These are phyloP conservation scores for Fusarium fujikuroi DNA, from an alignment of 2,329 filamentous ascomycete genomes.

Conservation along the genomic window DNA sequence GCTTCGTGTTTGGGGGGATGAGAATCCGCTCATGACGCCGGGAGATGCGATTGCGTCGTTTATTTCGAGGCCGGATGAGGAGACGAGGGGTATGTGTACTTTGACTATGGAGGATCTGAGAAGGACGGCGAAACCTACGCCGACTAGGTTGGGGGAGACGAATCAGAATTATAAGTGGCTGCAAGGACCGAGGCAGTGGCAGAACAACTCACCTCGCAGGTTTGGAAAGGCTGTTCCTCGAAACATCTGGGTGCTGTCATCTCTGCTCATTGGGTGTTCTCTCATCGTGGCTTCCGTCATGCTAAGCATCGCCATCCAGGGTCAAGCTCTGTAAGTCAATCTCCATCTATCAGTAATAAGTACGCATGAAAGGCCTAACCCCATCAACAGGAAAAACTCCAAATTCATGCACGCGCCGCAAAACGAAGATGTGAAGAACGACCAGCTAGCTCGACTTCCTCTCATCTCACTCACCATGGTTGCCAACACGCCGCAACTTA, in stretches of 20 bases:
- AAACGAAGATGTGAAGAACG: not conserved
- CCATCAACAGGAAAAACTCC: not conserved
- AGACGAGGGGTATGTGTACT: slow-evolving; percentile 29
- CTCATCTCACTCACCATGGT: slow-evolving; percentile 14
- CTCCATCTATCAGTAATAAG: fast-evolving
- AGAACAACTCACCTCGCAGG: not conserved
- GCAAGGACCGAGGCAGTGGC: slow-evolving; percentile 16
- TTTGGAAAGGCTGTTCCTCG: slow-evolving; percentile 21
- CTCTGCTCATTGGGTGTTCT: slow-evolving; percentile 18
- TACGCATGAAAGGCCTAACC: not conserved
- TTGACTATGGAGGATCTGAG: slow-evolving; percentile 14
- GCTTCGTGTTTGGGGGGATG: slow-evolving; percentile 13
- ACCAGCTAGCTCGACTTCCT: fast-evolving
- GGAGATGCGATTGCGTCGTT: slow-evolving; percentile 37
- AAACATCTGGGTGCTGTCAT: slow-evolving; percentile 24
- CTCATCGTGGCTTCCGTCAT: slow-evolving; percentile 8
- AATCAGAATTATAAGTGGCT: slow-evolving; percentile 5
- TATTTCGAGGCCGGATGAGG: slow-evolving; percentile 13
- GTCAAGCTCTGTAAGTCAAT: slow-evolving; percentile 9
- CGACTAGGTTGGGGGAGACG: not conserved
- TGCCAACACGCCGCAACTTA: slow-evolving; percentile 25
- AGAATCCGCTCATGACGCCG: slow-evolving; percentile 26
- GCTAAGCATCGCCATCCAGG: not conserved
- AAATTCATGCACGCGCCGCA: slow-evolving; percentile 10
- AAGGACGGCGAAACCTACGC: not conserved